A percentile compares a stretch with the other conserved stretches of the same genome.
Evolutionary conservation across 1,284 basidiomycete species (phyloP).

Genomic region (Leccinum griseonigrum): DNA sequence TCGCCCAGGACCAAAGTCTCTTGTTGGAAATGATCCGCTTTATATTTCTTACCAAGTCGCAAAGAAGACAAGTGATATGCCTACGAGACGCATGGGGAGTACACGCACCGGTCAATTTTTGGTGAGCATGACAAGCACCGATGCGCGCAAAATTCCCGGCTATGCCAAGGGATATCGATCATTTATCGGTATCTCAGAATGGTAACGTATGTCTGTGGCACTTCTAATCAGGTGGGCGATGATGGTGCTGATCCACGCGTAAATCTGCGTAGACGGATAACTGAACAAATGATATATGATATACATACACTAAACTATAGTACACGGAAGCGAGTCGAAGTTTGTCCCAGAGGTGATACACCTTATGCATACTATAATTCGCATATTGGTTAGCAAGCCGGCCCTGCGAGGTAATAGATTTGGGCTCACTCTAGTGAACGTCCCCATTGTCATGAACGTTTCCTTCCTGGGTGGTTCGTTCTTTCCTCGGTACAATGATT

Average conservation of each 20-base stretch:
- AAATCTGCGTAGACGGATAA: background rate
- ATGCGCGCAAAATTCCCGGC: too few species aligned
- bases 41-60: too few species aligned
- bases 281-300: background rate
- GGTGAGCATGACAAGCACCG: too few species aligned
- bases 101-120: too few species aligned
- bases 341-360: background rate
- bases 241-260: too few species aligned
- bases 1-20: too few species aligned
- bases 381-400: conserved; percentile 2
- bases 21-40: too few species aligned
- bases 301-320: conserved; percentile 3
- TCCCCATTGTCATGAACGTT: conserved; percentile 81
- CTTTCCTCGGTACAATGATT: conserved; percentile 61
- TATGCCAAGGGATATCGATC: too few species aligned
- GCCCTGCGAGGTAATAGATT: background rate
- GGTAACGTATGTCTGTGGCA: too few species aligned
- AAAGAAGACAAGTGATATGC: too few species aligned
- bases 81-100: too few species aligned
- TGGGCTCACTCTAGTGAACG: conserved; percentile 73
- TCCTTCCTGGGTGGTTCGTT: conserved; percentile 59
- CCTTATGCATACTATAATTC: conserved; percentile 20
- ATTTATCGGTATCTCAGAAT: too few species aligned
- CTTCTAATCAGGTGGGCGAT: background rate
- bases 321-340: conserved; percentile 3